Base-by-base conservation (phyloP, 2,329 filamentous ascomycete genomes). In the Claviceps purpurea region DNA sequence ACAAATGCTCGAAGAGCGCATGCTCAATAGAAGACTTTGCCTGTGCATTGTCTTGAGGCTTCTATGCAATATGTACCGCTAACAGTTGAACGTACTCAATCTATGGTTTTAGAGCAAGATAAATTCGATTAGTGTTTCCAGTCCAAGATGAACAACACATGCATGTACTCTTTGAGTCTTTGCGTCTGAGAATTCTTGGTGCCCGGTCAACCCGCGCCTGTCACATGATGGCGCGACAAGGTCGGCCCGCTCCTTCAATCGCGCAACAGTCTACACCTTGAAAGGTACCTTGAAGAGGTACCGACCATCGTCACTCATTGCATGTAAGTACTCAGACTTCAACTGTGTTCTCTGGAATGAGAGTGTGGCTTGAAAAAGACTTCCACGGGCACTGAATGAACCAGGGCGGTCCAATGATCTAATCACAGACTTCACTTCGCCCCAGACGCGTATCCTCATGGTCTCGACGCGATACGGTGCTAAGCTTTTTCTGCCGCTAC, bases 141-240 rank as follows among this genome's bases (percentile, higher is more conserved):
- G 10, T 11, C 4, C 30, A 34, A 11, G 10, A 34, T 34, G 30
- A 34, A 34, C 30, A 34, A 26, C 24, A 6, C 6, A 7, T 26
- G 24, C 6, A 26, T 26, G 24, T 26, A 6, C 24, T 26, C 5
- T 6, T 26, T 26, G 24, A 26, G 24, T 34, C 30, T 34, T 34
- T 11, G 30, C 30, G 30, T 34, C 10, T 11, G 10, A 34, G 30
- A 34, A 34, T 34, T 4, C 30, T 34, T 34, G 30, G 30, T 34
- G 30, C 30, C 30, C 8, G 30, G 30, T 11, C 30, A 34, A 34
- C 30, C 30, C 30, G 30, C 10, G 11, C 4, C 30, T 34, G 50
- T 51, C 50, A 51, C 50, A 43, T 51, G 50, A 51, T 51, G 37
- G 10, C 50, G 50, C 50, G 50, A 41, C 50, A 34, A 34, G 26